These are phyloP conservation scores for Saccharomycopsis fibuligera DNA, from an alignment of 805 yeast species.

Conservation along the genomic window DNA sequence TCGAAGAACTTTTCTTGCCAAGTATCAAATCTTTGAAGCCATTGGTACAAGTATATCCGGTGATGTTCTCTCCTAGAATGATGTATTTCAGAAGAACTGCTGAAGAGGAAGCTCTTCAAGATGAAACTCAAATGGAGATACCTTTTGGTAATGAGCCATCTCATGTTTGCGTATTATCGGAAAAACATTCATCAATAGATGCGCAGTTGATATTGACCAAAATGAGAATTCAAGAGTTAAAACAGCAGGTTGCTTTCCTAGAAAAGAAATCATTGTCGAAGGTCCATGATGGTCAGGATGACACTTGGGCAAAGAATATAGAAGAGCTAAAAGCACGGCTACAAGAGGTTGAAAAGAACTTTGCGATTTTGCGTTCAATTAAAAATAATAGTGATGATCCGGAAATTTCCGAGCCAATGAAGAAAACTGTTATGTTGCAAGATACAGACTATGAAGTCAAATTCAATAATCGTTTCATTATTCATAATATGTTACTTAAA, in stretches of 20 bases:
- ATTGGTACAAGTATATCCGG: conserved; percentile 47
- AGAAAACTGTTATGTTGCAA: conserved; percentile 10
- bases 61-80: conserved; percentile 63
- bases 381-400: conserved; percentile 2
- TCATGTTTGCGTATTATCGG: conserved; percentile 53
- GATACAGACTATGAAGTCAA: conserved; percentile 12
- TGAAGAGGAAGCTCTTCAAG: conserved; percentile 29
- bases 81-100: conserved; percentile 61
- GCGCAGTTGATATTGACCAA: conserved; percentile 24
- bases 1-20: conserved; percentile 47
- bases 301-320: not conserved
- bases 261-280: not conserved
- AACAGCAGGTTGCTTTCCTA: not conserved
- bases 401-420: not conserved
- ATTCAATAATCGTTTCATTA: conserved; percentile 63
- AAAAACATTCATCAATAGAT: conserved; percentile 21
- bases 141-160: conserved; percentile 51
- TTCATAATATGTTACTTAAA: conserved; percentile 66
- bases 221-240: conserved; percentile 21
- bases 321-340: conserved; percentile 7
- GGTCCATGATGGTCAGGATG: not conserved
- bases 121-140: not conserved
- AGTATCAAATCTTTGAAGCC: conserved; percentile 33
- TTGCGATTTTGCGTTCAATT: conserved; percentile 6
- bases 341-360: conserved; percentile 11